Conservation (phyloP, 495 filamentous ascomycete genomes). For the Talaromyces thailandensis region DNA sequence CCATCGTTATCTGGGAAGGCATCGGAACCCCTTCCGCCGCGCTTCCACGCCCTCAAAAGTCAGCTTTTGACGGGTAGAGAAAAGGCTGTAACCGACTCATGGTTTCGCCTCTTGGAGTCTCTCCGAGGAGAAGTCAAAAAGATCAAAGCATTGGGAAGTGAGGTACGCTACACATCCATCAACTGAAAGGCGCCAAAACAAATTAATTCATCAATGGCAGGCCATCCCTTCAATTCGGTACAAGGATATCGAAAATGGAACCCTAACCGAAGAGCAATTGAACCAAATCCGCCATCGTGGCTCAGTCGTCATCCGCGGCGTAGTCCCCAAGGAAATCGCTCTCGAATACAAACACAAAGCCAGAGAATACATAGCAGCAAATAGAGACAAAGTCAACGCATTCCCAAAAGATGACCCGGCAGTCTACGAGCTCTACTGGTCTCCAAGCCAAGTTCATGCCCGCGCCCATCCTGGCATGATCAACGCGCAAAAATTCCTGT, state of each 20-base stretch:
- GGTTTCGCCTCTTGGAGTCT: slow-evolving; percentile 58
- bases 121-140: slow-evolving; percentile 41
- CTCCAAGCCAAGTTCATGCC: slow-evolving; percentile 62
- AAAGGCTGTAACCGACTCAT: slow-evolving; percentile 51
- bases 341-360: slow-evolving; percentile 30
- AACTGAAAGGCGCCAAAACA: not conserved
- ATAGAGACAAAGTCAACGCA: slow-evolving; percentile 37
- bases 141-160: slow-evolving; percentile 39
- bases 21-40: slow-evolving; percentile 52
- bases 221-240: slow-evolving; percentile 44
- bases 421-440: slow-evolving; percentile 89
- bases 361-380: slow-evolving; percentile 53
- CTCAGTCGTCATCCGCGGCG: slow-evolving; percentile 48
- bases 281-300: slow-evolving; percentile 41
- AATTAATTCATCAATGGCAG: not conserved
- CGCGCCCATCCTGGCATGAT: slow-evolving; percentile 65
- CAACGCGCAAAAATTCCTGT: slow-evolving; percentile 58
- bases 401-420: slow-evolving; percentile 57
- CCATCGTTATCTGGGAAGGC: slow-evolving; percentile 55
- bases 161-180: slow-evolving; percentile 23
- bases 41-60: slow-evolving; percentile 70
- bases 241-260: slow-evolving; percentile 23
- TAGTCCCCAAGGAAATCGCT: slow-evolving; percentile 36
- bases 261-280: slow-evolving; percentile 14
- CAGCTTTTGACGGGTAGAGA: slow-evolving; percentile 55